These are phyloP conservation scores for Colletotrichum lupini DNA, from an alignment of 2,329 filamentous ascomycete species.

Conservation along the genomic window DNA sequence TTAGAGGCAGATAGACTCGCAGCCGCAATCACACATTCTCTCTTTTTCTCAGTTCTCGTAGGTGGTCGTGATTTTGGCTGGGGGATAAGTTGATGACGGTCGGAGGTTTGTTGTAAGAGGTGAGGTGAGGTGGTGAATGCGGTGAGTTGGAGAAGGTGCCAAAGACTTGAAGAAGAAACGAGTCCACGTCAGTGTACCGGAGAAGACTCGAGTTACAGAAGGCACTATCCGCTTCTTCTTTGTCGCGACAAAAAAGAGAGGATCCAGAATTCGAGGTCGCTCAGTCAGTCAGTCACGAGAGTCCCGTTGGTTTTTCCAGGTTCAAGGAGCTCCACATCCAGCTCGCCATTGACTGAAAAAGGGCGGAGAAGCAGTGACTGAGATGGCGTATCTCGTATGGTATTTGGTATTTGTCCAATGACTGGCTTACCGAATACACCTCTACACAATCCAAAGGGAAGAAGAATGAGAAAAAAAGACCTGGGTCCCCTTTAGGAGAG, in stretches of 20 bases:
- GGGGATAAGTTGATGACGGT: not conserved
- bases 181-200: not conserved
- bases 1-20: constrained; percentile 24
- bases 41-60: not conserved
- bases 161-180: not conserved
- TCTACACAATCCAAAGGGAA: not conserved
- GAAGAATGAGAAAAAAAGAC: not conserved
- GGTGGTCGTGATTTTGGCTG: not conserved
- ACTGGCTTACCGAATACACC: not conserved
- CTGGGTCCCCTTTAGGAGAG: constrained; percentile 3
- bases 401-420: not conserved
- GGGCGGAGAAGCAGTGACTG: not conserved
- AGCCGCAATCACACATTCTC: constrained; percentile 14
- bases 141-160: not conserved
- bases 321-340: constrained; percentile 33
- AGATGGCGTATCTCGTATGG: not conserved
- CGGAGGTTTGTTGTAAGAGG: not conserved
- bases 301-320: constrained; percentile 32
- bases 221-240: not conserved
- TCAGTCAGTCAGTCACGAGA: constrained; percentile 28
- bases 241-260: not conserved
- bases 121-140: not conserved
- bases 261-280: not conserved
- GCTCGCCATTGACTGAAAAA: constrained; percentile 28
- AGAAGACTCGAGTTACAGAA: not conserved